Base-by-base conservation (phyloP, 2,329 filamentous ascomycete genomes). In the Ophidiomyces ophidiicola region DNA sequence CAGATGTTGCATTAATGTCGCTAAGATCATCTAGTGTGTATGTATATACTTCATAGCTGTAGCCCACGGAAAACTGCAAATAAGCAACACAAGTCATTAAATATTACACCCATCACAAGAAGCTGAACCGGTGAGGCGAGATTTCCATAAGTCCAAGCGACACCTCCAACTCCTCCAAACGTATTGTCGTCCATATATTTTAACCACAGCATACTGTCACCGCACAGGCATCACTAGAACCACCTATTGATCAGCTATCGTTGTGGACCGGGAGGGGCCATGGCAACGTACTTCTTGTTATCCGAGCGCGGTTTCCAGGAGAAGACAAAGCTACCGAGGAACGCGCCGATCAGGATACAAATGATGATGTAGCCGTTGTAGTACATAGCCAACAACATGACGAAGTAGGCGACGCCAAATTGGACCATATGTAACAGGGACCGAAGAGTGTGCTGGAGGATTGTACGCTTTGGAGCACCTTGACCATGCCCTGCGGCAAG, bases 281-380 rank as follows among this genome's bases (percentile, higher is more conserved):
- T 6, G 5, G 8, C 19, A 29, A 43, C 47, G 34, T 44, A 56
- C 53, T 48, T 49, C 18, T 44, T 41, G 11, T 42, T 45, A 17
- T 42, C 23, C 10, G 50, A 44, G 6, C 32, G 28, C 6, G 37
- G 28, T 40, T 82, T 79, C 80, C 81, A 87, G 20, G 76, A 72
- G 55, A 84, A 88, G 43, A 82, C 53, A 46, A 86, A 83, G 8
- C 72, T 68, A 11, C 83, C 84, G 4, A 87, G 41, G 47, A 75
- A 84, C 0, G 80, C 75, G 1, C 84, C 84, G 40, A 88, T 71
- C 46, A 88, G 74, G 56, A 90, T 84, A 49, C 76, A 83, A 43
- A 88, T 78, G 56, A 90, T 82, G 46, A 90, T 70, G 59, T 84
- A 90, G 6, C 78, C 71, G 43, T 78, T 77, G 57, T 69, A 78